Evolutionary conservation across 148 eudicot species (phyloP).

Genomic region (Beta vulgaris): DNA sequence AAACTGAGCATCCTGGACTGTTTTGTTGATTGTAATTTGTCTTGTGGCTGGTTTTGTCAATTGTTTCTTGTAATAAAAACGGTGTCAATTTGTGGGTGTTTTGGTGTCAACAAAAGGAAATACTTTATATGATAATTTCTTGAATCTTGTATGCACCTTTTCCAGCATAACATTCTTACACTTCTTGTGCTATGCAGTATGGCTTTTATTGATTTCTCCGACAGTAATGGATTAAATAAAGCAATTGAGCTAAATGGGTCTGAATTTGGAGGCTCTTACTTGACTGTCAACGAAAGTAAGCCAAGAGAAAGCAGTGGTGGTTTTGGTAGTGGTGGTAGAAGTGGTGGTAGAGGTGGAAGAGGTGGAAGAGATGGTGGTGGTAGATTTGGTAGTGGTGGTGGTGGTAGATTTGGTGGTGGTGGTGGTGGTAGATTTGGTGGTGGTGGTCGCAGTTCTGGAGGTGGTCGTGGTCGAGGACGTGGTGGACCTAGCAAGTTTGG

Average conservation of each 20-base stretch:
- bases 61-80: too few relatives aligned
- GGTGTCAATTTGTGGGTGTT: too few relatives aligned
- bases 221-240: slow-evolving; percentile 36
- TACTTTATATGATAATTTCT: too few relatives aligned
- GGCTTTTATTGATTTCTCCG: slow-evolving; percentile 60
- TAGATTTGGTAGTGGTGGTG: slow-evolving; percentile 22
- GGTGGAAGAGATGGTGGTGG: slow-evolving; percentile 35
- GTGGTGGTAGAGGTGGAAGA: slow-evolving; percentile 28
- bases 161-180: not conserved
- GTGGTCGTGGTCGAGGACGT: slow-evolving; percentile 31
- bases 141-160: too few relatives aligned
- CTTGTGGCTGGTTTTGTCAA: not conserved
- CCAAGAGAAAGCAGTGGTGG: slow-evolving; percentile 43
- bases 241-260: slow-evolving; percentile 56
- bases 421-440: slow-evolving; percentile 31
- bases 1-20: not conserved
- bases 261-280: slow-evolving; percentile 39
- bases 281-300: slow-evolving; percentile 59
- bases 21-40: not conserved
- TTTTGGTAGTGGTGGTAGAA: slow-evolving; percentile 33
- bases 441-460: slow-evolving; percentile 15
- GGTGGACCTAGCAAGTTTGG: slow-evolving; percentile 22
- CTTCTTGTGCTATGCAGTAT: slow-evolving; percentile 37
- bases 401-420: slow-evolving; percentile 26
- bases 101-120: too few relatives aligned